Evolutionary conservation across 1,284 basidiomycete species (phyloP), one percentile per base, ranked within the genome.

Genomic region (Naganishia liquefaciens): DNA sequence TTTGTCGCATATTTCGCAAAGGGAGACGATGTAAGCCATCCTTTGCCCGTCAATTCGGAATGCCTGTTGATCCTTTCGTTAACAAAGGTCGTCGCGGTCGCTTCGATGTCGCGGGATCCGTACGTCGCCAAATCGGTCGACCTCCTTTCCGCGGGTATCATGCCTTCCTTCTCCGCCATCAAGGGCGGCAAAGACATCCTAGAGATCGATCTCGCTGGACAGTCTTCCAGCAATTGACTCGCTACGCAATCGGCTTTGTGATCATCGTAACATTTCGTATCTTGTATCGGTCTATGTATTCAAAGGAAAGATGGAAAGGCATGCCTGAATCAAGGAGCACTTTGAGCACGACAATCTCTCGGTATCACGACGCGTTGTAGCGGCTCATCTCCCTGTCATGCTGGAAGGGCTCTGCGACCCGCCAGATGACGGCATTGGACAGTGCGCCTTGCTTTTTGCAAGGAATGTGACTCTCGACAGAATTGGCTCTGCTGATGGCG

Each of bases 1-100:
- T 91, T 91, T 72, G 82, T 89, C 54, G 88, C 90, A 0, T 93
- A 89, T 79, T 93, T 92, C 75, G 82, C 85, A 52, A 87, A 88
- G 76, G 81, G 81, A 37, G 85, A 85, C 67, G 85, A 86, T 68
- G 83, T 92, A 43, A 83, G 54, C 25, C 21, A 1, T 0, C 17
- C 7, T 21, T 27, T 9, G 19, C 28, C 47, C 17, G 21, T 11
- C 15, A 17, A 30, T 46, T 30, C 62, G 6, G 30, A n/a, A 39
- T 47, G 10, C 13, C 7, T 9, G 33, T 13, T 23, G 40, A 30
- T 9, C 10, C 23, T 27, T 23, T 39, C 30, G 54, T 51, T 19
- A 65, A 23, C 9, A 15, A 63, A 90, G 87, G 93, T 94, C 74
- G 84, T 89, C 50, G 92, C 93, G 3, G 88, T 94, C 23, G 86